These are phyloP conservation scores for Candida methanosorbosa DNA, from an alignment of 805 yeast genomes.

Conservation along the genomic window DNA sequence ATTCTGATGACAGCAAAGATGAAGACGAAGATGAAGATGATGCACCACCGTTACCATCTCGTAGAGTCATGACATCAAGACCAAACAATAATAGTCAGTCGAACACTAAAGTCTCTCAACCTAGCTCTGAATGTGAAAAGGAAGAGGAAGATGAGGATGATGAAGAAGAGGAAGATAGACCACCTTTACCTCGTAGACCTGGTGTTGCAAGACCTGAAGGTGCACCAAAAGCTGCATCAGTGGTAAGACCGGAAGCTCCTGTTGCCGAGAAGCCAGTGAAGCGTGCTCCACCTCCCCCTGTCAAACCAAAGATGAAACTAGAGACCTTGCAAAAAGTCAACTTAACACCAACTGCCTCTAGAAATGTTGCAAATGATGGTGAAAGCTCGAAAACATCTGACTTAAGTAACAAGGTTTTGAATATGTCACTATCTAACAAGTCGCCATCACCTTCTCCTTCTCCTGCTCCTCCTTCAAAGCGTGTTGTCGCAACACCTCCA, in stretches of 20 bases:
- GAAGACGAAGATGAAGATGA: background rate
- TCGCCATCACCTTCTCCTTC: constrained; percentile 8
- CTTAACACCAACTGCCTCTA: no score
- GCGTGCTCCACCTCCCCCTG: background rate
- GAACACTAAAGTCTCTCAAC: background rate
- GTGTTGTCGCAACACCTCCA: constrained; percentile 13
- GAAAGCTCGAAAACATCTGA: no score
- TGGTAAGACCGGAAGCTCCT: background rate
- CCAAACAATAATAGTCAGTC: background rate
- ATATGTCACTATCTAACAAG: no score
- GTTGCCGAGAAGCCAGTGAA: background rate
- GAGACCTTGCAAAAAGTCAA: no score
- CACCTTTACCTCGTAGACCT: constrained; percentile 16
- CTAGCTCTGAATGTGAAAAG: background rate
- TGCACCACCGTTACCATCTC: constrained; percentile 1
- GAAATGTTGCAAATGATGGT: no score
- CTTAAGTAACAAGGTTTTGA: no score
- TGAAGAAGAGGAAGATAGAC: constrained; percentile 16
- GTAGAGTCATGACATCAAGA: background rate
- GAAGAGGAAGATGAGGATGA: constrained; percentile 3
- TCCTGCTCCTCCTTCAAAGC: constrained; percentile 5
- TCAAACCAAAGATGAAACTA: no score
- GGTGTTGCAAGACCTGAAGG: constrained; percentile 1
- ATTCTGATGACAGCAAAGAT: background rate
- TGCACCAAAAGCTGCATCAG: background rate